Conservation (phyloP, 176 grass and related monocot genomes). For the Poa annua region DNA sequence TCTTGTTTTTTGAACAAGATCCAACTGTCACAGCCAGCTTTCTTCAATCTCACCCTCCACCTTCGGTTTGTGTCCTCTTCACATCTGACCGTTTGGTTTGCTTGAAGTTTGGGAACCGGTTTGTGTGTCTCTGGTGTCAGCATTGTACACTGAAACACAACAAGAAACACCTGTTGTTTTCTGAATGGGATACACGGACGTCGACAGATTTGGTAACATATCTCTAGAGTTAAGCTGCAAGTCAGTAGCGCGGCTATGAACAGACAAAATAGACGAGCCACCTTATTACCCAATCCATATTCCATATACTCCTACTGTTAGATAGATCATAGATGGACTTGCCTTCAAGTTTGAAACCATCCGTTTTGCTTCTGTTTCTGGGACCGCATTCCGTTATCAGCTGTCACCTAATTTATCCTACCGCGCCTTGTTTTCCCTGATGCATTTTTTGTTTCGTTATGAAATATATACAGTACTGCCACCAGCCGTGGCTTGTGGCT, state of each 20-base stretch:
- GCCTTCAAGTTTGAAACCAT: not conserved
- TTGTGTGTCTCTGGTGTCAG: not conserved
- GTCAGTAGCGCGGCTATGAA: not conserved
- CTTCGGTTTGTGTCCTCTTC: not conserved
- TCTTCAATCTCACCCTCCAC: no score
- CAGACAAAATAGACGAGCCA: not conserved
- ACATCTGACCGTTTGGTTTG: not conserved
- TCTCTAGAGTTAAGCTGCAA: not conserved
- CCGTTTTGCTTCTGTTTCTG: not conserved
- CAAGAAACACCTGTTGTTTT: not conserved
- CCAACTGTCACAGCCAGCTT: not conserved
- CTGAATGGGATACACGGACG: not conserved
- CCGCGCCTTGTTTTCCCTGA: not conserved
- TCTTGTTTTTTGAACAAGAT: no score
- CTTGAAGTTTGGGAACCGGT: not conserved
- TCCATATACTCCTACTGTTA: no score
- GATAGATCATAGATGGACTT: not conserved
- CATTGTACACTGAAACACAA: not conserved
- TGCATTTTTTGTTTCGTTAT: no score
- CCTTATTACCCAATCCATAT: conserved; percentile 32
- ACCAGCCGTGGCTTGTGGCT: no score
- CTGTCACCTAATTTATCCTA: no score
- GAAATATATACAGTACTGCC: no score
- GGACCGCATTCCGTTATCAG: no score
- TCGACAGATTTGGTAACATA: not conserved